A percentile compares a stretch with the other conserved stretches of the same genome.
phyloP scores from a whole-genome alignment of 2,329 filamentous ascomycete species.

The Trichoderma sp. region DNA sequence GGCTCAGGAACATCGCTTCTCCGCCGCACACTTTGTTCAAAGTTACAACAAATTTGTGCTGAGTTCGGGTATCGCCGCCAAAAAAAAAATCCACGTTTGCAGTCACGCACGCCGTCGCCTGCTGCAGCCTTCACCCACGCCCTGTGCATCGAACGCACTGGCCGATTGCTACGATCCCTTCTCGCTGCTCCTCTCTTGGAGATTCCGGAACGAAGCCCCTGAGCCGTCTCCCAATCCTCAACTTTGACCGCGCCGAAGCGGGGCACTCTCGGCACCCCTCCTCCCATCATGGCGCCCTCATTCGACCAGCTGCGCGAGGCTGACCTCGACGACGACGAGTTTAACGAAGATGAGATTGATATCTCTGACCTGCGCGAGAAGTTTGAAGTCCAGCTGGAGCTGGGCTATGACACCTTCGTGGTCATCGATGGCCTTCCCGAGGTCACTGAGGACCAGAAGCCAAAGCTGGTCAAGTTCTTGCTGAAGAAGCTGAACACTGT shows the following conservation, averaged over 20 bases:
- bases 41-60: conserved; percentile 39
- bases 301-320: conserved; percentile 92
- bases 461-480: conserved; percentile 94
- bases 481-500: conserved; percentile 86
- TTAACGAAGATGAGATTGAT: conserved; percentile 90
- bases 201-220: background rate
- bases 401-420: conserved; percentile 93
- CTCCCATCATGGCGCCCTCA: conserved; percentile 74
- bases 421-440: conserved; percentile 91
- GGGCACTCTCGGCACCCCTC: conserved; percentile 32
- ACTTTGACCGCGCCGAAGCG: conserved; percentile 29
- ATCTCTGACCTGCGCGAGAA: conserved; percentile 91
- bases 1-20: conserved; percentile 39
- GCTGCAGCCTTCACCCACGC: conserved; percentile 15
- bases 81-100: background rate
- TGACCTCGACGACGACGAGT: conserved; percentile 79
- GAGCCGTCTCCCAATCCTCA: conserved; percentile 20
- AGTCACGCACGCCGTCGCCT: conserved; percentile 14
- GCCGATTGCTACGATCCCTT: background rate
- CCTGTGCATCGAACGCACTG: background rate
- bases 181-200: conserved; percentile 1
- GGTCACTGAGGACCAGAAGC: conserved; percentile 85
- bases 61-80: conserved; percentile 21
- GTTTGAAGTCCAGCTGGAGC: conserved; percentile 93
- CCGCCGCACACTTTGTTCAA: conserved; percentile 41